These are phyloP conservation scores for Nidula microcarpa DNA, from an alignment of 768 basidiomycete species.

Conservation along the genomic window DNA sequence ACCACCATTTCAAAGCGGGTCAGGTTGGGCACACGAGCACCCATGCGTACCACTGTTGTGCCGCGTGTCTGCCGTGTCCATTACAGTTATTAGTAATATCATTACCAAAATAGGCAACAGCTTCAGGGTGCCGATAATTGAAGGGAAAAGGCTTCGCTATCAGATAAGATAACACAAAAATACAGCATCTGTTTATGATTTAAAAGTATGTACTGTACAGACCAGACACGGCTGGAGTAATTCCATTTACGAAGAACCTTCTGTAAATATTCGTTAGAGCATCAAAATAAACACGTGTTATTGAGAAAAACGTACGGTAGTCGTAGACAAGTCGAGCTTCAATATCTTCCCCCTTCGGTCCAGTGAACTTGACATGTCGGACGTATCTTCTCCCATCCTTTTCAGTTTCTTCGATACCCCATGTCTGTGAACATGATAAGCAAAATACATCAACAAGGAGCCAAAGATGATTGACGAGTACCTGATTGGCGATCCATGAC, in stretches of 20 bases:
- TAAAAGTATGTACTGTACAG: no score
- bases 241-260: neutral
- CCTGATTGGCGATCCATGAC: slow-evolving; percentile 66
- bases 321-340: slow-evolving; percentile 61
- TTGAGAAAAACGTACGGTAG: slow-evolving; percentile 45
- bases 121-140: no score
- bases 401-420: slow-evolving; percentile 59
- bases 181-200: no score
- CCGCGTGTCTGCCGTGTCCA: no score
- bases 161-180: no score
- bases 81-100: no score
- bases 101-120: no score
- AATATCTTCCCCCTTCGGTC: slow-evolving; percentile 55
- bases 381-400: slow-evolving; percentile 58
- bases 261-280: neutral
- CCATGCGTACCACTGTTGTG: no score
- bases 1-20: no score
- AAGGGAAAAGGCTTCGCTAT: no score
- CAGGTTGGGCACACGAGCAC: no score
- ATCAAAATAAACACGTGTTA: no score
- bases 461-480: slow-evolving; percentile 15
- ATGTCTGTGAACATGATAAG: slow-evolving; percentile 29
- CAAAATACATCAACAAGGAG: neutral
- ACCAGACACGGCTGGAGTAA: neutral
- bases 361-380: slow-evolving; percentile 61